Conservation (phyloP, 176 grass and related monocot genomes). For the Hordeum marinum region DNA sequence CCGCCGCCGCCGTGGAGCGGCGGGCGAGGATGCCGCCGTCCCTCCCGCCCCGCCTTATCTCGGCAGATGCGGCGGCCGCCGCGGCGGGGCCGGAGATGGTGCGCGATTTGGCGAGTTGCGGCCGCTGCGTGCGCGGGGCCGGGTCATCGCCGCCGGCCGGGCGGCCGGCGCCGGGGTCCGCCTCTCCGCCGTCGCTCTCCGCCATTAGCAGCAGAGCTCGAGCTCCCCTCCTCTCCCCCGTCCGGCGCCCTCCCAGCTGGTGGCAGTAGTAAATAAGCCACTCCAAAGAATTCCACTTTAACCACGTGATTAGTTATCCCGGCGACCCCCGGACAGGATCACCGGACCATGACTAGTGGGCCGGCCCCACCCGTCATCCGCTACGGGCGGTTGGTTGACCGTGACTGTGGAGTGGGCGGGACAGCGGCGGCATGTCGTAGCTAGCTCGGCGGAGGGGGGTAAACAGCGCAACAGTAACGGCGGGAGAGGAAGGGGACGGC, state of each 20-base stretch:
- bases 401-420: not conserved
- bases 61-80: constrained; percentile 5
- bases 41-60: not conserved
- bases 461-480: not conserved
- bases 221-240: not conserved
- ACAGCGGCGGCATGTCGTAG: not conserved
- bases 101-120: constrained; percentile 46
- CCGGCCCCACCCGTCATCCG: not conserved
- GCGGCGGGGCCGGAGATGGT: constrained; percentile 26
- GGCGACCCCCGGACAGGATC: not conserved
- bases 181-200: constrained; percentile 44
- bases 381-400: accelerated
- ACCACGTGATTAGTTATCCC: constrained; percentile 23
- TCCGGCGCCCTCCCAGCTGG: not conserved
- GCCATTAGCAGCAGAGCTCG: constrained; percentile 43
- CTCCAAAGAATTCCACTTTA: constrained; percentile 14
- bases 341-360: not conserved
- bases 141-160: not conserved
- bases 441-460: not conserved
- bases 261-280: constrained; percentile 10
- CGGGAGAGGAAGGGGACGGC: not conserved
- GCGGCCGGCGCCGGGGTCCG: constrained; percentile 3
- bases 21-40: constrained; percentile 22
- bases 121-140: constrained; percentile 24
- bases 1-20: constrained; percentile 35